Evolutionary conservation across 306 rosid genomes (phyloP).

Genomic region (Luffa aegyptiaca): DNA sequence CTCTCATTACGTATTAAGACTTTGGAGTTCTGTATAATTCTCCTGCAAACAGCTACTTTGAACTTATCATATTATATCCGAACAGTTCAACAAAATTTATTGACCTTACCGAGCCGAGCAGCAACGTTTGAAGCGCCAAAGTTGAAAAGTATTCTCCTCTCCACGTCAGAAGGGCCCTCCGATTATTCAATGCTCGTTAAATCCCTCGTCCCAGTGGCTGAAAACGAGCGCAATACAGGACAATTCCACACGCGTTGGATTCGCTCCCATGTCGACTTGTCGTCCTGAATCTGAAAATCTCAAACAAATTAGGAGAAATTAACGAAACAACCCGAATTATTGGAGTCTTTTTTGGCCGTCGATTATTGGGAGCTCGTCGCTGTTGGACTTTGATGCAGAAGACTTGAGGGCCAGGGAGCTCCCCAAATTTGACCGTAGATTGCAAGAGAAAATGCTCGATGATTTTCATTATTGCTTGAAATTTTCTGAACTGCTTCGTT

Average conservation of each 20-base stretch:
- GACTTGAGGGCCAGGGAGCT: neutral
- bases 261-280: neutral
- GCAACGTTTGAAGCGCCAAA: neutral
- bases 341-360: neutral
- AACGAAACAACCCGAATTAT: neutral
- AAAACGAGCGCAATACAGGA: neutral
- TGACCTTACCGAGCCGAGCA: neutral
- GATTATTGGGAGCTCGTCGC: neutral
- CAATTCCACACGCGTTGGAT: neutral
- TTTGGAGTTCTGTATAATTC: neutral
- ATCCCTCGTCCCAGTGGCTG: neutral
- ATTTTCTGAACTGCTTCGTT: neutral
- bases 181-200: neutral
- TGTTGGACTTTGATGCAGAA: neutral
- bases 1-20: neutral
- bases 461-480: neutral
- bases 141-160: neutral
- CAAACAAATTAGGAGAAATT: neutral
- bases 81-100: neutral
- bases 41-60: neutral
- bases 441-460: neutral
- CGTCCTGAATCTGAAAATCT: neutral
- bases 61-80: neutral
- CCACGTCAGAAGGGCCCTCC: neutral
- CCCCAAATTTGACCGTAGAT: slow-evolving; percentile 4